phyloP scores from a whole-genome alignment of 2,329 filamentous ascomycete species.

The Trichophyton schoenleinii region DNA sequence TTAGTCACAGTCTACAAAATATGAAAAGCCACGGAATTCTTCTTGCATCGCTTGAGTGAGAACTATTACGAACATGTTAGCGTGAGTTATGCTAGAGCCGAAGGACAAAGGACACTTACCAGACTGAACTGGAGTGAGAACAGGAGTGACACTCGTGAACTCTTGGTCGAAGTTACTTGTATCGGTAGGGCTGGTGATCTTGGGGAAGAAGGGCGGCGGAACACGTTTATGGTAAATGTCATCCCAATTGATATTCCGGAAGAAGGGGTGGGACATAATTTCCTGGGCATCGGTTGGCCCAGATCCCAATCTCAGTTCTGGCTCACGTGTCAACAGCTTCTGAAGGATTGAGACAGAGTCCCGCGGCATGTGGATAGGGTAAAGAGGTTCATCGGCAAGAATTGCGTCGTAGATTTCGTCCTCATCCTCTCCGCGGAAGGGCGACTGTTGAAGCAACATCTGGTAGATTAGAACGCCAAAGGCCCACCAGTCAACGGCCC shows the following conservation, averaged over 20 bases:
- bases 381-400: slow-evolving; percentile 89
- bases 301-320: slow-evolving; percentile 80
- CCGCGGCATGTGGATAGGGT: slow-evolving; percentile 96
- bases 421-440: slow-evolving; percentile 96
- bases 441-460: slow-evolving; percentile 97
- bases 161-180: slow-evolving; percentile 99
- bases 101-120: slow-evolving; percentile 48
- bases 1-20: slow-evolving; percentile 80
- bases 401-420: slow-evolving; percentile 99
- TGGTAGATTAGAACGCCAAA: slow-evolving; percentile 98
- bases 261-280: slow-evolving; percentile 98
- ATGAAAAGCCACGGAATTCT: slow-evolving; percentile 97
- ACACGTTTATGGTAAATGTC: slow-evolving; percentile 95
- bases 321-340: slow-evolving; percentile 90
- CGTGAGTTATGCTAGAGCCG: neutral
- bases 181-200: slow-evolving; percentile 83
- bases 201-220: slow-evolving; percentile 74
- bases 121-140: slow-evolving; percentile 91
- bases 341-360: slow-evolving; percentile 96
- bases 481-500: slow-evolving; percentile 98
- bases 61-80: slow-evolving; percentile 42
- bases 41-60: slow-evolving; percentile 98
- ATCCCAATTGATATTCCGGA: slow-evolving; percentile 96
- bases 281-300: slow-evolving; percentile 96
- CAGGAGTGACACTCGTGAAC: slow-evolving; percentile 95